phyloP scores from a whole-genome alignment of 495 filamentous ascomycete species.

The Astrothelium subdiscretum region DNA sequence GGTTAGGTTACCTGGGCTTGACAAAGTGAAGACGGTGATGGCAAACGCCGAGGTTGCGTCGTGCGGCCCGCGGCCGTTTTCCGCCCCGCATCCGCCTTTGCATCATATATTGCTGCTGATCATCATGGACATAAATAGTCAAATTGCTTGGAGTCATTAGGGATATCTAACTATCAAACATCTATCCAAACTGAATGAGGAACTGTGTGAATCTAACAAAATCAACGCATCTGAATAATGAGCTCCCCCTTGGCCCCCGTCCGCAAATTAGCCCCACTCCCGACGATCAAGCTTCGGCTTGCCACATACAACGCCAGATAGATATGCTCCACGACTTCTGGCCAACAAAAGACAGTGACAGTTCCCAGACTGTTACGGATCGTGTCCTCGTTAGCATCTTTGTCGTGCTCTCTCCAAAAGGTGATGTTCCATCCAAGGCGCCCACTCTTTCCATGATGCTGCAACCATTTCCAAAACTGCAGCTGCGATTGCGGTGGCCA shows the following conservation, averaged over 20 bases:
- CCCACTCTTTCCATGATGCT: neutral
- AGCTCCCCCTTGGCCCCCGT: constrained; percentile 12
- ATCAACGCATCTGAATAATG: constrained; percentile 15
- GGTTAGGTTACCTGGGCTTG: too few relatives aligned
- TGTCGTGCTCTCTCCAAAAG: neutral
- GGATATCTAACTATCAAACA: too few relatives aligned
- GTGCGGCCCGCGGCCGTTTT: too few relatives aligned
- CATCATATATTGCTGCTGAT: too few relatives aligned
- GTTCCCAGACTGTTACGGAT: constrained; percentile 4
- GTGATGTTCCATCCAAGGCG: neutral
- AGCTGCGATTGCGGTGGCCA: constrained; percentile 9
- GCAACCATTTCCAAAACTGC: constrained; percentile 10
- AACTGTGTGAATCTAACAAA: too few relatives aligned
- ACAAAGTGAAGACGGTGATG: too few relatives aligned
- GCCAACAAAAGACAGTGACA: constrained; percentile 20
- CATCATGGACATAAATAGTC: too few relatives aligned
- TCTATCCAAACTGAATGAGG: too few relatives aligned
- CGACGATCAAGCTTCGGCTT: constrained; percentile 11
- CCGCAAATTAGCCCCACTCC: constrained; percentile 13
- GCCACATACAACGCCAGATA: constrained; percentile 18
- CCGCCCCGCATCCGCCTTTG: too few relatives aligned
- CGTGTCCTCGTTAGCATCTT: neutral
- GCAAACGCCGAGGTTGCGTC: too few relatives aligned
- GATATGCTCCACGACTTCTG: constrained; percentile 20
- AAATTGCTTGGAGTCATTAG: too few relatives aligned